Percentiles rank a stretch among this genome's conserved stretches.
phyloP scores from a whole-genome alignment of 345 rosid species.

The Schrenkiella parvula region DNA sequence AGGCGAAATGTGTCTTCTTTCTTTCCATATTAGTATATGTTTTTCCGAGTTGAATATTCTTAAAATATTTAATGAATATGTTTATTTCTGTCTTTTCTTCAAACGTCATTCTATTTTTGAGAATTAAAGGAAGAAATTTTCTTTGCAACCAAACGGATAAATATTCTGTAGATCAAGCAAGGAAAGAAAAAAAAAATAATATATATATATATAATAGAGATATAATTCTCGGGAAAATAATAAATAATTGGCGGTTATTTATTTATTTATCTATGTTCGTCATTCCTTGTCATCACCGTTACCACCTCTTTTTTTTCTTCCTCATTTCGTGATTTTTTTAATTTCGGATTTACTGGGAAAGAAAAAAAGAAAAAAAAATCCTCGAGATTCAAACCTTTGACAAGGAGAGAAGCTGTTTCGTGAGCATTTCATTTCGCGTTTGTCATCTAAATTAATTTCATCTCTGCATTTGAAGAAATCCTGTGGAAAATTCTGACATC shows the following conservation, averaged over 20 bases:
- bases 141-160: too few relatives aligned
- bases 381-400: slow-evolving; percentile 23
- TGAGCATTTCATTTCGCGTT: slow-evolving; percentile 11
- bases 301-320: not conserved
- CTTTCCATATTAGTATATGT: not conserved
- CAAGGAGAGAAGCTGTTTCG: slow-evolving; percentile 10
- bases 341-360: not conserved
- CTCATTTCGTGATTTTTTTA: not conserved
- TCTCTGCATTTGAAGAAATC: not conserved
- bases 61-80: not conserved
- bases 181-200: too few relatives aligned
- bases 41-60: slow-evolving; percentile 9
- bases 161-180: too few relatives aligned
- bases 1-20: slow-evolving; percentile 24
- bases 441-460: slow-evolving; percentile 3
- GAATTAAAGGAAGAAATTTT: too few relatives aligned
- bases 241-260: slow-evolving; percentile 21
- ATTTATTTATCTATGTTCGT: not conserved
- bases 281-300: slow-evolving; percentile 7
- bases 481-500: not conserved
- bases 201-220: too few relatives aligned
- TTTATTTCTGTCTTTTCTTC: not conserved
- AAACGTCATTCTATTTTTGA: not conserved
- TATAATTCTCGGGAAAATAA: not conserved
- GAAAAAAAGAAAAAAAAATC: not conserved